Conservation (phyloP, 176 grass and related monocot genomes). For the Puccinellia tenuiflora region DNA sequence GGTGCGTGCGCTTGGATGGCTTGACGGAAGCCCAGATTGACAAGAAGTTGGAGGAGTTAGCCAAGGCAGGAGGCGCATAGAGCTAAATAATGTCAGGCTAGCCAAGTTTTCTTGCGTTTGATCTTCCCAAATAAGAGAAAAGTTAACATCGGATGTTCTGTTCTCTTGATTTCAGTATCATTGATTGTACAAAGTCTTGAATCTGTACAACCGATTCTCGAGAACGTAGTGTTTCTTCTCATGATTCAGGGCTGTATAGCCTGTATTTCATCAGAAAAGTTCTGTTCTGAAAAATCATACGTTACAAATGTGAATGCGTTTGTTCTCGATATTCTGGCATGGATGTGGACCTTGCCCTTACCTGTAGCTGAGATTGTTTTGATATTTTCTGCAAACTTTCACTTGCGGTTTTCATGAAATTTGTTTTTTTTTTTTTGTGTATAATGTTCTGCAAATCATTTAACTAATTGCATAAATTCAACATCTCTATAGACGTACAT, state of each 20-base stretch:
- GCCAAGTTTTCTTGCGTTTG: background rate
- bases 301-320: background rate
- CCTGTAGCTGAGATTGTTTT: background rate
- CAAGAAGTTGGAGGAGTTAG: conserved; percentile 66
- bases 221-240: background rate
- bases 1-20: conserved; percentile 57
- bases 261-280: background rate
- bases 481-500: background rate
- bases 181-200: background rate
- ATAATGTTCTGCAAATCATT: background rate
- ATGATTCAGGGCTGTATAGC: background rate
- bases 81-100: background rate
- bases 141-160: background rate
- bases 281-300: background rate
- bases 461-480: background rate
- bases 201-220: background rate
- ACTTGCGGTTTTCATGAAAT: background rate
- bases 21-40: conserved; percentile 57
- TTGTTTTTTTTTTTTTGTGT: background rate
- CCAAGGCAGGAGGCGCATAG: conserved; percentile 28
- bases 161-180: background rate
- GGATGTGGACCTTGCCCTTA: background rate
- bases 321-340: background rate
- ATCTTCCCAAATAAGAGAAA: conserved; percentile 32
- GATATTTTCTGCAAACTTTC: background rate